These are phyloP conservation scores for Apiotrichum siamense DNA, from an alignment of 1,284 basidiomycete genomes.

Conservation along the genomic window DNA sequence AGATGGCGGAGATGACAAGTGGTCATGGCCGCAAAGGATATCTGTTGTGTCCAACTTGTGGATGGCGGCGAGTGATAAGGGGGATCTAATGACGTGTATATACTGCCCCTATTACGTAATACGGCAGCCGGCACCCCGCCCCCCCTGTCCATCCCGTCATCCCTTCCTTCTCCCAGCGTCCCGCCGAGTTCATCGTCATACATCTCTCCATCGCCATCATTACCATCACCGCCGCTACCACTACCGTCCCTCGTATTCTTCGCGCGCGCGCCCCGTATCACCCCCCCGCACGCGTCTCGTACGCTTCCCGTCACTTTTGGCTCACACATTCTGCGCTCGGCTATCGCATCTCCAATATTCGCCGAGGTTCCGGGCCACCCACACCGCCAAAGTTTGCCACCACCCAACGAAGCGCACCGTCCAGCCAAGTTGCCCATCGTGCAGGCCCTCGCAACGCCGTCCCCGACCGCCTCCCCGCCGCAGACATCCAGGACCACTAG, in stretches of 20 bases:
- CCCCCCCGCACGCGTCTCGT: too few species aligned
- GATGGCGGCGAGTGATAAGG: background rate
- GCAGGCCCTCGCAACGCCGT: slow-evolving; percentile 10
- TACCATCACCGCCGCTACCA: too few species aligned
- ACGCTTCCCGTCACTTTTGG: too few species aligned
- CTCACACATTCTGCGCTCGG: too few species aligned
- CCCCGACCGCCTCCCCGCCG: slow-evolving; percentile 13
- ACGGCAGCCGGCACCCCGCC: background rate
- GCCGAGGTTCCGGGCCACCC: background rate
- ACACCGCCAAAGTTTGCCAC: background rate
- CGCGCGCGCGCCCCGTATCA: too few species aligned
- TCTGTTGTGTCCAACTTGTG: too few species aligned
- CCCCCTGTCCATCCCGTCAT: background rate
- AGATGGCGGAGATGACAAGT: background rate
- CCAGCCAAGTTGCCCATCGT: slow-evolving; percentile 7
- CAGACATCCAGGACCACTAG: background rate
- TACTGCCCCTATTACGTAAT: background rate
- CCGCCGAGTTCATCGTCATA: too few species aligned
- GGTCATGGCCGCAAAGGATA: background rate
- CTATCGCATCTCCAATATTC: too few species aligned
- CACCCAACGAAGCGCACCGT: background rate
- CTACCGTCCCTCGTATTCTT: too few species aligned
- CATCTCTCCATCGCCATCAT: background rate
- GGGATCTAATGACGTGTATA: slow-evolving; percentile 1
- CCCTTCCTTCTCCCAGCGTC: background rate